A percentile compares a stretch with the other conserved stretches of the same genome.
phyloP scores from a whole-genome alignment of 768 basidiomycete species.

The Lactarius quietus region DNA sequence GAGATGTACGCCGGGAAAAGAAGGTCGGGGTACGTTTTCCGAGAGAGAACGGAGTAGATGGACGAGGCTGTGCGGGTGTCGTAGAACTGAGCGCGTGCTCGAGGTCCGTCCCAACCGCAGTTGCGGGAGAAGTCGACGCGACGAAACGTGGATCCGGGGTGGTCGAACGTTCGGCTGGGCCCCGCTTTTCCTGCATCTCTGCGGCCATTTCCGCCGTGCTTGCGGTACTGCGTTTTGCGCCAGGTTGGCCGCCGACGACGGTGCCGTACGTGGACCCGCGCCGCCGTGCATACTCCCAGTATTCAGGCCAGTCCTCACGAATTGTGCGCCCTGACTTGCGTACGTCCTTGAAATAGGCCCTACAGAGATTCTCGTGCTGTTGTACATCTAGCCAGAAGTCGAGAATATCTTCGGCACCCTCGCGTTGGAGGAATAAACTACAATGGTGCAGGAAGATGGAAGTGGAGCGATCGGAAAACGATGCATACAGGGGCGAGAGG shows the following conservation, averaged over 20 bases:
- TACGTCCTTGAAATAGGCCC: conserved; percentile 99
- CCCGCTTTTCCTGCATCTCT: conserved; percentile 63
- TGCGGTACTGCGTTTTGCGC: conserved; percentile 71
- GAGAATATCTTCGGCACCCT: conserved; percentile 92
- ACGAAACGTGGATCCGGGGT: conserved; percentile 42
- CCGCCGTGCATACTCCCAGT: conserved; percentile 89
- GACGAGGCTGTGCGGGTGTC: conserved; percentile 44
- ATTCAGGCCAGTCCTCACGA: conserved; percentile 98
- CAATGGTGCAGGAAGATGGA: conserved; percentile 4
- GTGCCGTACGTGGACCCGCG: conserved; percentile 93
- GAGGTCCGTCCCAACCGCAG: conserved; percentile 41
- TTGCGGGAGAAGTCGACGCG: conserved; percentile 47
- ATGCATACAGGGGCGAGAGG: background rate
- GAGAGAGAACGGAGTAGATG: conserved; percentile 76
- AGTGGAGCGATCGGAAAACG: background rate
- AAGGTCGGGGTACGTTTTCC: conserved; percentile 72
- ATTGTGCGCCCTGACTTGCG: conserved; percentile 91
- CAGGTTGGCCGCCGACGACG: conserved; percentile 68
- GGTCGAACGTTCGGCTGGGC: conserved; percentile 52
- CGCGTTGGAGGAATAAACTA: conserved; percentile 93
- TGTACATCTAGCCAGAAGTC: conserved; percentile 99
- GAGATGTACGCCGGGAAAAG: conserved; percentile 74
- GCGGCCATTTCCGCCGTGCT: conserved; percentile 71
- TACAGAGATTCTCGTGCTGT: conserved; percentile 97
- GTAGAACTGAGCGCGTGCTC: conserved; percentile 30